Evolutionary conservation across 176 grass and related monocot species (phyloP).

Genomic region (barley (Hordeum vulgare)): MorexV3_pseudomolecules_assembly NC_058522.1:508615589-508616088

Average conservation of each 20-base stretch:
- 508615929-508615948: conserved; percentile 73
- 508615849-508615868: background rate
- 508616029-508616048: background rate
- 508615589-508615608: background rate
- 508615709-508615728: conserved; percentile 83
- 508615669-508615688: conserved; percentile 94
- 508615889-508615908: conserved; percentile 42
- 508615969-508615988: conserved; percentile 80
- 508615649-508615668: conserved; percentile 99
- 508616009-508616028: conserved; percentile 41
- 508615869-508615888: background rate
- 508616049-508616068: background rate
- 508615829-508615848: background rate
- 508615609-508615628: background rate
- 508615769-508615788: conserved; percentile 42
- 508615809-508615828: background rate
- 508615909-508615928: conserved; percentile 83
- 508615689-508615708: conserved; percentile 95
- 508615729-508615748: conserved; percentile 87
- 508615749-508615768: conserved; percentile 93
- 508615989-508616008: conserved; percentile 73
- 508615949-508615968: conserved; percentile 90
- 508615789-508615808: background rate
- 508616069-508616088: background rate
- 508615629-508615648: background rate